Conservation (phyloP, 768 basidiomycete species). For the Udeniomyces megalosporus region DNA sequence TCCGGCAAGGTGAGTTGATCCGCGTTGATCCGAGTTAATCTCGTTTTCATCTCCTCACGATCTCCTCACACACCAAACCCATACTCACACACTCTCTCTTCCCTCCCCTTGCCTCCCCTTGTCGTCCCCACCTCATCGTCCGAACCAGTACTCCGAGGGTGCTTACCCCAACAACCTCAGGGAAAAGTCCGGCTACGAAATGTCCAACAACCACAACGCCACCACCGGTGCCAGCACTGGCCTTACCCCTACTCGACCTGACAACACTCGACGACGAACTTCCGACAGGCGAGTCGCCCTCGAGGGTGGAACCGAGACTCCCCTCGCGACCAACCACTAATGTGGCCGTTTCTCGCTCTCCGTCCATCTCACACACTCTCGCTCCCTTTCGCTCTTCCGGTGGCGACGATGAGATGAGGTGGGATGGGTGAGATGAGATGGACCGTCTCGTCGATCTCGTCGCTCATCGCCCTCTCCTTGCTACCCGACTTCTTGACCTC, state of each 20-base stretch:
- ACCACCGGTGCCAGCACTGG: neutral
- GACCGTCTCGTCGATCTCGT: too few relatives aligned
- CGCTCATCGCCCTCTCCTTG: neutral
- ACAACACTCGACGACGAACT: neutral
- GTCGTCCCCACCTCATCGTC: neutral
- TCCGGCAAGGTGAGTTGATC: slow-evolving; percentile 24
- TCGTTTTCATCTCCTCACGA: too few relatives aligned
- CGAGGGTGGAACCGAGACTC: too few relatives aligned
- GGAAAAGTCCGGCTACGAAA: neutral
- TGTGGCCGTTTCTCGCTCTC: too few relatives aligned
- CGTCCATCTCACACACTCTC: too few relatives aligned
- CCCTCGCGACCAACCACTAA: too few relatives aligned
- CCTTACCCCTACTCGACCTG: neutral
- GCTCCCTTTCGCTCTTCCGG: too few relatives aligned
- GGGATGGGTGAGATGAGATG: too few relatives aligned
- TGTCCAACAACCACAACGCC: neutral
- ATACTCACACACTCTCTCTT: neutral
- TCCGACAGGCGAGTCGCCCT: neutral
- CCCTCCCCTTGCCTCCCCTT: neutral
- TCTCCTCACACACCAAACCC: too few relatives aligned
- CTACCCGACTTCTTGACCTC: neutral
- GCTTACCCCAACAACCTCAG: neutral
- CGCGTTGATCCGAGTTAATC: too few relatives aligned
- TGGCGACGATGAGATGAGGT: too few relatives aligned
- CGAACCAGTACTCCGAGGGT: neutral